Evolutionary conservation across 1,284 basidiomycete genomes (phyloP).

Genomic region (Fomitiporia mediterranea): DNA sequence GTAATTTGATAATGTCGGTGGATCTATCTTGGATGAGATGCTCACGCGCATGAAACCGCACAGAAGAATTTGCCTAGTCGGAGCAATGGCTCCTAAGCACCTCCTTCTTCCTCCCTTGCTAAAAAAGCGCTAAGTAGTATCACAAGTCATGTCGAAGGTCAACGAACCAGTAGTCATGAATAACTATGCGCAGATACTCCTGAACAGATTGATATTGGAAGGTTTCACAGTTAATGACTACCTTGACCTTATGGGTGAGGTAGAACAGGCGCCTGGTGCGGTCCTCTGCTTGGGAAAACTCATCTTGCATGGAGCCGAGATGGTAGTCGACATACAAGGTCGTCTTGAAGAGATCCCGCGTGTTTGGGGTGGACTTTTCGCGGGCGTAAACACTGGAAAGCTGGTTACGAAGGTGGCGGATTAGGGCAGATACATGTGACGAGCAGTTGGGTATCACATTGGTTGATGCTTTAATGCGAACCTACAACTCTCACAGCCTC

Average conservation of each 20-base stretch:
- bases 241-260: slow-evolving; percentile 3
- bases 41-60: slow-evolving; percentile 33
- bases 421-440: no score
- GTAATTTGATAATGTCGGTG: slow-evolving; percentile 37
- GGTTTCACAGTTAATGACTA: slow-evolving; percentile 37
- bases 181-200: slow-evolving; percentile 32
- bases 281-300: not conserved
- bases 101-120: not conserved
- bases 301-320: slow-evolving; percentile 26
- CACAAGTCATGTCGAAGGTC: slow-evolving; percentile 23
- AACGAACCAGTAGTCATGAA: slow-evolving; percentile 17
- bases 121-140: slow-evolving; percentile 9
- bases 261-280: not conserved
- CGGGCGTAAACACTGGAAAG: slow-evolving; percentile 31
- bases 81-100: slow-evolving; percentile 33
- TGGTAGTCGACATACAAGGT: slow-evolving; percentile 25
- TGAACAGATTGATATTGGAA: slow-evolving; percentile 34
- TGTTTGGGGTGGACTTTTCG: slow-evolving; percentile 29
- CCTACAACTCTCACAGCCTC: no score
- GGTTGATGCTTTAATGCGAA: no score
- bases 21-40: slow-evolving; percentile 32
- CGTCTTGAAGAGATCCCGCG: slow-evolving; percentile 30
- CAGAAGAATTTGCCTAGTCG: slow-evolving; percentile 39
- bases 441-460: no score
- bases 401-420: slow-evolving; percentile 28